A percentile compares a stretch with the other conserved stretches of the same genome.
These are phyloP conservation scores for Nakaseomyces glabratus DNA, from an alignment of 1,139 yeast genomes.

Conservation along the genomic window DNA sequence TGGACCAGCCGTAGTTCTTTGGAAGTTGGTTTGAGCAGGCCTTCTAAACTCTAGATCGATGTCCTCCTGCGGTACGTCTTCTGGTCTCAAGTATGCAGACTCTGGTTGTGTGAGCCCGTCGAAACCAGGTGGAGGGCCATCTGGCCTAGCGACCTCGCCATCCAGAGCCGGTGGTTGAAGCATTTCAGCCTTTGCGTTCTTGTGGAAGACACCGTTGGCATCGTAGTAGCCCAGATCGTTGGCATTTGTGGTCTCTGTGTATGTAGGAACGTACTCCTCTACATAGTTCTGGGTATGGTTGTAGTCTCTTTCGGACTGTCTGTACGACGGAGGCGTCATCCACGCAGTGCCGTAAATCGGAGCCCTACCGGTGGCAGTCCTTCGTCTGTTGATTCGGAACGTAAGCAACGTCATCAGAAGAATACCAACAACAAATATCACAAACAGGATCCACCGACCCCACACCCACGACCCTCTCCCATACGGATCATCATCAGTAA, in stretches of 20 bases:
- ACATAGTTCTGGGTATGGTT: conserved; percentile 31
- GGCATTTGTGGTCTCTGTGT: conserved; percentile 54
- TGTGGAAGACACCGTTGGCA: conserved; percentile 46
- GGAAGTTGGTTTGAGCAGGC: conserved; percentile 1
- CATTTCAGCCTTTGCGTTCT: conserved; percentile 11
- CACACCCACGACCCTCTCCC: conserved; percentile 15
- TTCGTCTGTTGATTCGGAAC: conserved; percentile 43
- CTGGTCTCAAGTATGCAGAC: conserved; percentile 1
- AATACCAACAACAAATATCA: conserved; percentile 38
- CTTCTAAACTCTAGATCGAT: conserved; percentile 4
- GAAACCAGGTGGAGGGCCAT: conserved; percentile 10
- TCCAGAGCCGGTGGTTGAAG: conserved; percentile 11
- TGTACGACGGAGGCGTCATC: conserved; percentile 81
- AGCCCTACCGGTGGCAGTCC: conserved; percentile 50
- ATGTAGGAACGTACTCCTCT: conserved; percentile 47
- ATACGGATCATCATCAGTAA: not conserved
- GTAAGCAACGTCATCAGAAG: conserved; percentile 37
- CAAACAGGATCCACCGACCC: conserved; percentile 41
- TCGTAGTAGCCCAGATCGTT: conserved; percentile 78
- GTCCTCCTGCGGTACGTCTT: too few relatives aligned
- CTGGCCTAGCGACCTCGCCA: conserved; percentile 8
- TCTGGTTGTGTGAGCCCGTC: conserved; percentile 10
- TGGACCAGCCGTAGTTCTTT: not conserved
- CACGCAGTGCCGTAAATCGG: conserved; percentile 80
- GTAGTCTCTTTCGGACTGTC: conserved; percentile 57